Evolutionary conservation across 805 yeast species (phyloP).

Genomic region (Cyberlindnera maritima): DNA sequence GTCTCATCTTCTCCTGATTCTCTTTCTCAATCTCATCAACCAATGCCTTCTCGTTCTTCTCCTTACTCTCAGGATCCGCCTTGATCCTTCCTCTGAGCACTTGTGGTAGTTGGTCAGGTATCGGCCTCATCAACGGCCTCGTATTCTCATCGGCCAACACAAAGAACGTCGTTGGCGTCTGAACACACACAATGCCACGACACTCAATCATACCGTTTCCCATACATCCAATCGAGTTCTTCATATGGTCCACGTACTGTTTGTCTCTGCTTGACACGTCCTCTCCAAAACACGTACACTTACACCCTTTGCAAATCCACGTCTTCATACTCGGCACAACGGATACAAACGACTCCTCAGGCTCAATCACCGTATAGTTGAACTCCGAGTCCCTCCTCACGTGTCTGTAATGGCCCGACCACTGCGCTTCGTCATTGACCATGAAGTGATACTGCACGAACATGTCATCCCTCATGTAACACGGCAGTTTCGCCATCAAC

Average conservation of each 20-base stretch:
- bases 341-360: neutral
- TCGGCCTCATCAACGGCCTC: neutral
- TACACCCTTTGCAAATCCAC: neutral
- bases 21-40: too few species aligned
- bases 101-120: neutral
- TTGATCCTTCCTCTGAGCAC: too few species aligned
- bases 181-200: neutral
- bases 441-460: neutral
- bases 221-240: neutral
- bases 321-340: neutral
- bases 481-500: too few species aligned
- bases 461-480: too few species aligned
- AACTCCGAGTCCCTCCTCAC: neutral
- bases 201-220: neutral
- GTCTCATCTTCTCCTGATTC: too few species aligned
- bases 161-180: neutral
- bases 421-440: neutral
- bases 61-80: too few species aligned
- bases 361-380: neutral
- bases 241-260: neutral
- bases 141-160: neutral
- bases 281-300: neutral
- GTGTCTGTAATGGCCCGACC: neutral
- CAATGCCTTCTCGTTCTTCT: too few species aligned
- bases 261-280: neutral